These are phyloP conservation scores for Malus fusca DNA, from an alignment of 306 rosid species.

Conservation along the genomic window DNA sequence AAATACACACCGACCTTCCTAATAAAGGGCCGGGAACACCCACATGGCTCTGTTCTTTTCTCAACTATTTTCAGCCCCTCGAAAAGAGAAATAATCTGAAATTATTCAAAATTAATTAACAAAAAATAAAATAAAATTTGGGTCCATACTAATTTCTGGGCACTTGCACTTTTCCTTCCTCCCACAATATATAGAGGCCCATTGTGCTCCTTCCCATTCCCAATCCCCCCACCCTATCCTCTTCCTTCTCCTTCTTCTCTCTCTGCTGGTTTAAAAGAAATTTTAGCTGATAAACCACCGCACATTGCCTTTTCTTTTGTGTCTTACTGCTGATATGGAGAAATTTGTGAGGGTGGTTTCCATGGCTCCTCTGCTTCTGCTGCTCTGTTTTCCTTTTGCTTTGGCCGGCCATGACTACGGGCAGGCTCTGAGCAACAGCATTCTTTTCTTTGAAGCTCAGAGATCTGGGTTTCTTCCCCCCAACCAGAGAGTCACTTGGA, in stretches of 20 bases:
- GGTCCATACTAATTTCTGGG: slow-evolving; percentile 23
- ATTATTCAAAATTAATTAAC: background rate
- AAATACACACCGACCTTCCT: slow-evolving; percentile 63
- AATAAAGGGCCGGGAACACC: slow-evolving; percentile 25
- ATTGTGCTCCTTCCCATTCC: slow-evolving; percentile 32
- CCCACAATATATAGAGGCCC: slow-evolving; percentile 52
- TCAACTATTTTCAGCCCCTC: slow-evolving; percentile 35
- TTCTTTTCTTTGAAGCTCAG: slow-evolving; percentile 95
- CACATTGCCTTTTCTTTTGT: slow-evolving; percentile 30
- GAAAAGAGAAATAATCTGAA: slow-evolving; percentile 13
- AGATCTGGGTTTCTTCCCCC: slow-evolving; percentile 82
- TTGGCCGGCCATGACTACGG: slow-evolving; percentile 73
- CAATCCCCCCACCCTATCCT: slow-evolving; percentile 25
- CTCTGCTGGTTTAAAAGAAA: slow-evolving; percentile 30
- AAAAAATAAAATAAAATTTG: background rate
- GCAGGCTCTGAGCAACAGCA: slow-evolving; percentile 76
- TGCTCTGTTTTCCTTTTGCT: slow-evolving; percentile 32
- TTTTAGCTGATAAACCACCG: slow-evolving; percentile 23
- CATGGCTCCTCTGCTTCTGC: slow-evolving; percentile 34
- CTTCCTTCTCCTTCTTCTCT: background rate
- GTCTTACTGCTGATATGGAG: slow-evolving; percentile 29
- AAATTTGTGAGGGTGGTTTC: slow-evolving; percentile 28
- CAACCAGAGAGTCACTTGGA: slow-evolving; percentile 87
- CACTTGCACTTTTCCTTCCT: slow-evolving; percentile 30
- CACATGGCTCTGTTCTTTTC: slow-evolving; percentile 72